Evolutionary conservation across 176 grass and related monocot species (phyloP).

Genomic region (Ananas comosus): DNA sequence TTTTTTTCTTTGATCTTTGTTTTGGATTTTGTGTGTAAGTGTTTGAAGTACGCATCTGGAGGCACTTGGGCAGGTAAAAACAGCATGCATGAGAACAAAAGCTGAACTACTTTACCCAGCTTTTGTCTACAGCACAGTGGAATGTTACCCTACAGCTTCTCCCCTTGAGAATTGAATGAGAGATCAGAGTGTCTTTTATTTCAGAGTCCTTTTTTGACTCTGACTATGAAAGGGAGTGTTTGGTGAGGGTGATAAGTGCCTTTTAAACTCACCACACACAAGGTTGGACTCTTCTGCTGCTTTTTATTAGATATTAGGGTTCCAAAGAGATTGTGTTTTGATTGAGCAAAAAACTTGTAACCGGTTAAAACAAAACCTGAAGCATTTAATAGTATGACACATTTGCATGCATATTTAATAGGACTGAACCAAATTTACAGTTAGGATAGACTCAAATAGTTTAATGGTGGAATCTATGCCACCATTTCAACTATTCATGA

Average conservation of each 20-base stretch:
- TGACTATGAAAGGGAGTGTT: background rate
- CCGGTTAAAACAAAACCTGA: no score
- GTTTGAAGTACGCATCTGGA: background rate
- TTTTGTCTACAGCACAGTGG: constrained; percentile 36
- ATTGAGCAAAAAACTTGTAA: background rate
- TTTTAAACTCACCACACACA: background rate
- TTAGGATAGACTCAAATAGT: no score
- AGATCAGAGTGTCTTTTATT: background rate
- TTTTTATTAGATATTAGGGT: background rate
- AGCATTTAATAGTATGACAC: no score
- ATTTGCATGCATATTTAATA: no score
- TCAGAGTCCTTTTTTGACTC: background rate
- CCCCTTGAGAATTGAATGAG: constrained; percentile 1
- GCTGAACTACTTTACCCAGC: constrained; percentile 6
- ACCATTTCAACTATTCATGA: no score
- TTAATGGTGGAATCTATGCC: no score
- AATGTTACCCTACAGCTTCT: constrained; percentile 26
- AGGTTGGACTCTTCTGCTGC: background rate
- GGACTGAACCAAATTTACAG: no score
- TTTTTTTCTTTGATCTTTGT: background rate
- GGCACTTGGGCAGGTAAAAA: constrained; percentile 26
- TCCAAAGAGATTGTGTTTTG: background rate
- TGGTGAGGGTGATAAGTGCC: background rate
- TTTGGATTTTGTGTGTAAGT: background rate
- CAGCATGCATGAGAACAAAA: constrained; percentile 29